A percentile compares a stretch with the other conserved stretches of the same genome.
Conservation (phyloP, 371 early-diverging fungal genomes). For the Conidiobolus incongruus region DNA sequence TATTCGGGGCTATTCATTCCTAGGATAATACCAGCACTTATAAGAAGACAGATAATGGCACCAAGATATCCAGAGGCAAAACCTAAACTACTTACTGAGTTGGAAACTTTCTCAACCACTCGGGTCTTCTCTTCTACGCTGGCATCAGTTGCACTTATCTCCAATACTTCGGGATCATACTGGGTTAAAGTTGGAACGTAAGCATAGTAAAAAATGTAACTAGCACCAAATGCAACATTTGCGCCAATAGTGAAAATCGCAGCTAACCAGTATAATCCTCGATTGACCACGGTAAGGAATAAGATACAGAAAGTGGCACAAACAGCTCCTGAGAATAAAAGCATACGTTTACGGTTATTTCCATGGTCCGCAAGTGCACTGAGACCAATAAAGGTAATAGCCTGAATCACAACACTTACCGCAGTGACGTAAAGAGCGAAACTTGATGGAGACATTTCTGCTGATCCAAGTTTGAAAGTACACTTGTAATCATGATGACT, state of each 20-base stretch:
- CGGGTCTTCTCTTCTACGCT: conserved; percentile 6
- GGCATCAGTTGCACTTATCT: background rate
- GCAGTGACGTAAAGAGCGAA: conserved; percentile 28
- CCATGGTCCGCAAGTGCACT: conserved; percentile 36
- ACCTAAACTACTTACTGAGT: conserved; percentile 17
- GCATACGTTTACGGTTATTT: conserved; percentile 19
- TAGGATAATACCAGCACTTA: conserved; percentile 16
- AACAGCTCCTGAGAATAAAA: conserved; percentile 18
- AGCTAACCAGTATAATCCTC: conserved; percentile 14
- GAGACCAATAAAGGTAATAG: conserved; percentile 24
- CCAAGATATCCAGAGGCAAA: conserved; percentile 18
- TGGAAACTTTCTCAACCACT: conserved; percentile 13
- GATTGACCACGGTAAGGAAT: conserved; percentile 8
- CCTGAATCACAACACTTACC: conserved; percentile 26
- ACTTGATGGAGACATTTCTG: conserved; percentile 16
- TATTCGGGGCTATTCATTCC: conserved; percentile 8
- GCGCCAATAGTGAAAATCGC: conserved; percentile 17
- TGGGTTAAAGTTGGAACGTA: conserved; percentile 26
- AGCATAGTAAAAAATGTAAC: conserved; percentile 26
- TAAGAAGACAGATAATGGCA: conserved; percentile 15
- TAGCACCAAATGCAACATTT: conserved; percentile 19
- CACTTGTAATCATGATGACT: conserved; percentile 10
- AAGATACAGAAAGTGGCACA: conserved; percentile 14
- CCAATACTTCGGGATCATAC: conserved; percentile 16
- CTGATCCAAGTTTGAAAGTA: conserved; percentile 16